A percentile compares a stretch with the other conserved stretches of the same genome.
phyloP scores from a whole-genome alignment of 176 grass and related monocot species.

The Musa acuminata region DNA sequence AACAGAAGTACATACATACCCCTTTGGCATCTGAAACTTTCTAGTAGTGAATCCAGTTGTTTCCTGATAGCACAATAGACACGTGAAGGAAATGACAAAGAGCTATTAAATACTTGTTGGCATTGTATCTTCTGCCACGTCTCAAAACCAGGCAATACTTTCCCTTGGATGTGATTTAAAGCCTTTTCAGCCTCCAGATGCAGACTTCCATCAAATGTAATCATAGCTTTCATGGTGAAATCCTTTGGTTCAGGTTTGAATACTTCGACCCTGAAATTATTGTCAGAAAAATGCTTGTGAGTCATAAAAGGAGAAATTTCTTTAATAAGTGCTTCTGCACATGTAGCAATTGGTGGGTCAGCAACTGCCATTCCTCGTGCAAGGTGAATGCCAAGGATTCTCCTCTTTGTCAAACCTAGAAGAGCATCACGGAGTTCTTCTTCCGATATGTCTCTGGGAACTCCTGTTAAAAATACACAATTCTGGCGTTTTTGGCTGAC shows the following conservation, averaged over 20 bases:
- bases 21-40: constrained; percentile 47
- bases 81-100: constrained; percentile 45
- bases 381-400: constrained; percentile 52
- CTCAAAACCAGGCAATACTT: constrained; percentile 46
- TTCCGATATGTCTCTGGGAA: constrained; percentile 55
- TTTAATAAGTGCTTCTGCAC: constrained; percentile 54
- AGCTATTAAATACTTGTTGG: constrained; percentile 77
- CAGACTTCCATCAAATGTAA: constrained; percentile 76
- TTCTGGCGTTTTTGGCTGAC: constrained; percentile 52
- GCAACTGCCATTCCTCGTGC: constrained; percentile 27
- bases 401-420: constrained; percentile 33
- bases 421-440: constrained; percentile 62
- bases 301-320: constrained; percentile 69
- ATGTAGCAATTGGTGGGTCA: constrained; percentile 28
- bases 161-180: constrained; percentile 69
- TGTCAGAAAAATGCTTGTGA: constrained; percentile 53
- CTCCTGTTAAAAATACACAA: constrained; percentile 56
- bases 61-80: constrained; percentile 61
- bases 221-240: constrained; percentile 46
- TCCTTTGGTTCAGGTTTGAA: constrained; percentile 49
- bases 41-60: constrained; percentile 42
- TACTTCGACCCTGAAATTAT: constrained; percentile 69
- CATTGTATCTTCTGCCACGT: constrained; percentile 87
- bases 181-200: constrained; percentile 82
- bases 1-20: constrained; percentile 34